Conservation (phyloP, 2,329 filamentous ascomycete species). For the Fusarium heterosporum region DNA sequence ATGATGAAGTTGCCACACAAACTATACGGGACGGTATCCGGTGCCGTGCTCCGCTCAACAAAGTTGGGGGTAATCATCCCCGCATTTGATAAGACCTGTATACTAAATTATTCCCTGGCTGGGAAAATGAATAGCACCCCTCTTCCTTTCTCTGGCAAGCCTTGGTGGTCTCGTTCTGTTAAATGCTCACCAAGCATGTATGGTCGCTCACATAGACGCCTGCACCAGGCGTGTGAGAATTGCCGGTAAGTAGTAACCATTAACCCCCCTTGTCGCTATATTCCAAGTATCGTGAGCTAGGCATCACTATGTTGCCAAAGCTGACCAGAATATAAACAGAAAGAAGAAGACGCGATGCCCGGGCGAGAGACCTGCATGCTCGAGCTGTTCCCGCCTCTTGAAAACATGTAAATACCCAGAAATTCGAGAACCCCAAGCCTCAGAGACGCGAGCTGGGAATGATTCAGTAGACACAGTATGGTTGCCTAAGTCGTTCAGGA, state of each 20-base stretch:
- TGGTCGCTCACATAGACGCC: conserved; percentile 1
- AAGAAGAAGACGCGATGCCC: conserved; percentile 11
- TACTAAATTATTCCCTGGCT: neutral
- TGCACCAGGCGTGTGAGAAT: conserved; percentile 8
- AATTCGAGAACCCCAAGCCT: neutral
- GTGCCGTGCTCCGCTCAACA: too few relatives aligned
- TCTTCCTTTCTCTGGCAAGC: neutral
- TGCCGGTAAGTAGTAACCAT: neutral
- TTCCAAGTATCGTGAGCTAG: too few relatives aligned
- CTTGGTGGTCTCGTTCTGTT: accelerated
- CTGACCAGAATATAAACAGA: neutral
- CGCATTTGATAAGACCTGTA: conserved; percentile 3
- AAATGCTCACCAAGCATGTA: neutral
- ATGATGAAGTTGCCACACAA: too few relatives aligned
- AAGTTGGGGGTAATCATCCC: neutral
- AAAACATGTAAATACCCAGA: conserved; percentile 8
- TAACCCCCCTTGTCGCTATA: accelerated
- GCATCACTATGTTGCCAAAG: too few relatives aligned
- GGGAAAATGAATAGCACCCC: neutral
- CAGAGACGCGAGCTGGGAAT: neutral
- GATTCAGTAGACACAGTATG: conserved; percentile 3
- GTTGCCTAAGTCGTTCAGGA: neutral
- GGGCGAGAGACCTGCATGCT: conserved; percentile 2
- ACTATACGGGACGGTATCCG: too few relatives aligned
- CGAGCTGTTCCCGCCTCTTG: conserved; percentile 1